Base-by-base conservation (phyloP, 257 asterid species). In the Fraxinus quadrangulata region DNA sequence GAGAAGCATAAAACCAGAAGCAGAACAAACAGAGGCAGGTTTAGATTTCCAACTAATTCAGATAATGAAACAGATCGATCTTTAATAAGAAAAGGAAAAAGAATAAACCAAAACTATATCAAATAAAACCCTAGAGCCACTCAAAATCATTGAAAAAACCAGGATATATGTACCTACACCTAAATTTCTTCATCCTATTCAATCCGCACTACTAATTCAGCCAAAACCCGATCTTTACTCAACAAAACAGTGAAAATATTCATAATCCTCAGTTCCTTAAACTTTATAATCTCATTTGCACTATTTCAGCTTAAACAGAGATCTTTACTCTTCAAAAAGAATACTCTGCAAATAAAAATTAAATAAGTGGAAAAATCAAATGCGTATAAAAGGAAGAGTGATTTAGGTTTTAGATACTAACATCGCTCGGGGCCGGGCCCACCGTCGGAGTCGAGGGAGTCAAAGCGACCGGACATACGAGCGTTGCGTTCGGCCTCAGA, bases 391-490 rank as follows among this genome's bases (percentile, higher is more conserved):
- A 33, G 54, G 45, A 51, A 63, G 80, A n/a, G 13, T 0, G 12
- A 70, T 31, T 78, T 42, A 78, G 79, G 88, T 63, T 16, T 73
- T 12, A n/a, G 65, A 75, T 16, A 78, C 92, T 82, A 5, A 96
- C 99, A 96, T 87, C 98, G 88, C 83, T 93, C 99, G 54, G 98
- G 92, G 23, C 99, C 99, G 74, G 97, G 99, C 70, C 97, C 99
- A 67, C 93, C 97, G 14, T 90, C 90, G 17, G 97, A 80, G 77
- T 89, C 94, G 51, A 93, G 91, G 6, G 96, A 76, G 78, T 96
- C 98, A 73, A 96, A 96, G 54, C 95, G 92, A 10, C 88, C 98
- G 11, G 98, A 83, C 91, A 95, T 84, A 68, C 99, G 94, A 68
- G 97, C 95, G 76, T 86, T 90, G 2, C 99, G 94, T 30, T 95